Evolutionary conservation across 169 alveolate species (phyloP), one percentile per base, ranked within the genome.

Genomic region (Plasmodium sp.): DNA sequence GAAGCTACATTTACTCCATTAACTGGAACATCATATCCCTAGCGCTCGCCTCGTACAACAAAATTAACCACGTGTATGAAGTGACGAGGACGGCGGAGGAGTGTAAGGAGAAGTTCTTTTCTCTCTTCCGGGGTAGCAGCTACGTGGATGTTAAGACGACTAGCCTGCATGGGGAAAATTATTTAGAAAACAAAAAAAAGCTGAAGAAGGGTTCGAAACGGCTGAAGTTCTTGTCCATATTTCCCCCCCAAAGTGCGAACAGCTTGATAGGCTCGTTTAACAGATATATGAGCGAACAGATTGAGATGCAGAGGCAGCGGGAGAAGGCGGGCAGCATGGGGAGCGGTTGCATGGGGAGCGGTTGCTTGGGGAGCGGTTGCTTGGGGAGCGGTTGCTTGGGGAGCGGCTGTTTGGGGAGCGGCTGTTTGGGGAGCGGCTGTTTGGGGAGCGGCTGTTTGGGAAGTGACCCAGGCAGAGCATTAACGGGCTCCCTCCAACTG

Each of bases 21-120:
- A 90, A 90, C 41, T 90, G 94, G 94, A 58, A 58, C 39, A 90
- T 90, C 31, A 90, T 90, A 90, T 90, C 94, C 34, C 12, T 90
- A 33, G 94, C 90, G 36, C 83, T 90, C 71, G 43, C 83, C 51
- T 90, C 94, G 34, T 90, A 90, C 74, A 90, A 90, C 51, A 90
- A 80, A 80, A 80, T 90, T 80, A 90, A 62, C 67, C 81, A 90
- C 62, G 36, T 90, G 58, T 90, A 73, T 36, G 82, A 90, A 90
- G 80, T 74, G 39, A 41, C 34, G 9, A 80, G 90, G 67, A 81
- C 91, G 9, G 79, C 94, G 3, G 74, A 90, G n/a, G 94, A 90
- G 48, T 90, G 94, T 81, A 80, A 51, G 51, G 83, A 90, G 12
- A 90, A 90, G 74, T 90, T 90, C 72, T 41, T 80, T n/a, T 80